A percentile compares a stretch with the other conserved stretches of the same genome.
Evolutionary conservation across 2,329 filamentous ascomycete genomes (phyloP).

Genomic region (Neoscytalidium dimidiatum): DNA sequence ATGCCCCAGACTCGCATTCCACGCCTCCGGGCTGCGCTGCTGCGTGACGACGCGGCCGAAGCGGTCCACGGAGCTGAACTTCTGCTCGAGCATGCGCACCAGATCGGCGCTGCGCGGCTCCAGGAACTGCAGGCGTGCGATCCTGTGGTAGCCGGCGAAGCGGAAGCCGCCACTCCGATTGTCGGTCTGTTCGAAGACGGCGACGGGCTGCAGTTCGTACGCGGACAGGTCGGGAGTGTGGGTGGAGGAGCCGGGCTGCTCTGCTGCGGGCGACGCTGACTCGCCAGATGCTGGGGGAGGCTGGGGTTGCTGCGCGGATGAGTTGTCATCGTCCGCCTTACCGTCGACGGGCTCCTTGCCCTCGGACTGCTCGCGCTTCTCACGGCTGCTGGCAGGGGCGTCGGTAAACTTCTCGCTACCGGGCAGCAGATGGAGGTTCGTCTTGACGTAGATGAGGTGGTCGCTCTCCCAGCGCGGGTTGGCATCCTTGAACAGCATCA

Average conservation of each 20-base stretch:
- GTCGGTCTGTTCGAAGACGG: constrained; percentile 28
- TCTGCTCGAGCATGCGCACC: constrained; percentile 32
- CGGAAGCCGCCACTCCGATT: constrained; percentile 15
- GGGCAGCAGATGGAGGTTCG: constrained; percentile 30
- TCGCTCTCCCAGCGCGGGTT: constrained; percentile 31
- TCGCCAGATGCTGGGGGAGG: neutral
- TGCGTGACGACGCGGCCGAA: constrained; percentile 22
- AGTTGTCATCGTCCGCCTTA: neutral
- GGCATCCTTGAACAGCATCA: constrained; percentile 29
- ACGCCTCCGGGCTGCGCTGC: constrained; percentile 24
- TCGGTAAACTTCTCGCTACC: neutral
- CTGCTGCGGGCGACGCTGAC: neutral
- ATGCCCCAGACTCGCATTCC: constrained; percentile 28
- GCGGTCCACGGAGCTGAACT: constrained; percentile 26
- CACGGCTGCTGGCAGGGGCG: neutral
- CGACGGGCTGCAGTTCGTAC: constrained; percentile 20
- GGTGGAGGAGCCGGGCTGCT: neutral
- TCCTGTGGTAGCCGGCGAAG: constrained; percentile 29
- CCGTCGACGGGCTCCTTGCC: neutral
- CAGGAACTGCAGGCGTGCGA: constrained; percentile 27
- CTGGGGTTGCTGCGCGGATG: neutral
- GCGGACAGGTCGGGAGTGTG: neutral
- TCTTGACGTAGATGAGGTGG: constrained; percentile 32
- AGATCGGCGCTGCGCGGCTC: constrained; percentile 26
- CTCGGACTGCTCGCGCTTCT: neutral